Evolutionary conservation across 345 rosid genomes (phyloP).

Genomic region (Pistacia vera): DNA sequence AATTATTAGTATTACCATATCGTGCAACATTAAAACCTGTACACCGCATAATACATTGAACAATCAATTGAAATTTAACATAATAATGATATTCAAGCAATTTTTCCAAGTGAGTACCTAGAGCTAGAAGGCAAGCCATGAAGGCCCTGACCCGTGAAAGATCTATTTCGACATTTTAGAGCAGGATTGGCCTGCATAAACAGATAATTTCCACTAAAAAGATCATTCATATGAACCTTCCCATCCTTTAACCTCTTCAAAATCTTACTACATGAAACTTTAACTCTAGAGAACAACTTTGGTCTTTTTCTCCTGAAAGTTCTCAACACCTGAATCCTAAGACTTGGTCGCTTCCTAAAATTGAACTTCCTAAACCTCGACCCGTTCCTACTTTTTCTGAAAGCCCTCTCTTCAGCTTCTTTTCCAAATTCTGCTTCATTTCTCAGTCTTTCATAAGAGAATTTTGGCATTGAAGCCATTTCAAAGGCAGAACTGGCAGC

Average conservation of each 20-base stretch:
- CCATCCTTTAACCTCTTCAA: conserved; percentile 44
- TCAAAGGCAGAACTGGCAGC: neutral
- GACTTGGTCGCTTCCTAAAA: conserved; percentile 21
- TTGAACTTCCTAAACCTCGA: conserved; percentile 10
- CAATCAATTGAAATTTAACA: neutral
- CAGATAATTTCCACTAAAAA: conserved; percentile 43
- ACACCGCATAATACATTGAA: no score
- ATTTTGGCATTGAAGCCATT: conserved; percentile 24
- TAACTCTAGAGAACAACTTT: conserved; percentile 23
- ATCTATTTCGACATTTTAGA: conserved; percentile 9
- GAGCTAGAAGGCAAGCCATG: neutral
- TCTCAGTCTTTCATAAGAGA: conserved; percentile 28
- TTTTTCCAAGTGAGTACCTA: neutral
- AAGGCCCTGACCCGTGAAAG: neutral
- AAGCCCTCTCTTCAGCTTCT: conserved; percentile 17
- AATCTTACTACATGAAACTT: conserved; percentile 25
- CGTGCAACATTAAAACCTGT: neutral
- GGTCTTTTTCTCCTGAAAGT: conserved; percentile 28
- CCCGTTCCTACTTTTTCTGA: conserved; percentile 16
- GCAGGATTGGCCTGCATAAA: conserved; percentile 24
- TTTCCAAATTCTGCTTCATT: conserved; percentile 20
- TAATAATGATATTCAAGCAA: neutral
- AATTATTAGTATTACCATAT: neutral
- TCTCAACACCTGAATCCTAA: conserved; percentile 26
- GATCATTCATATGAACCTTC: conserved; percentile 33